Conservation (phyloP, 257 asterid species). For the Anisodus acutangulus region DNA sequence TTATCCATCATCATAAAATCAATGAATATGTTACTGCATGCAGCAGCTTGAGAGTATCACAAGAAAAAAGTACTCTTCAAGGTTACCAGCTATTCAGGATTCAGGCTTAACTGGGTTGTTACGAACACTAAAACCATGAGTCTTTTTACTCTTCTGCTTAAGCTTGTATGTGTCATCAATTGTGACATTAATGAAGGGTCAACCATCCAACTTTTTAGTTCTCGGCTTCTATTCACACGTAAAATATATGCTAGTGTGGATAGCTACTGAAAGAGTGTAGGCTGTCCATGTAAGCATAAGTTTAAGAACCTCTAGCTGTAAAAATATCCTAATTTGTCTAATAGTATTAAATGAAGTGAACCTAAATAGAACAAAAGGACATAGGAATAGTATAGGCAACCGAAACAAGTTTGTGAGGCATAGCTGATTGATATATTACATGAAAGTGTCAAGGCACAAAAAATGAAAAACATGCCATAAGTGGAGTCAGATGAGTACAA, state of each 20-base stretch:
- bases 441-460: not conserved
- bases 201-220: conserved; percentile 7
- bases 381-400: not conserved
- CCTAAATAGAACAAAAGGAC: not conserved
- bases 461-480: not conserved
- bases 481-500: conserved; percentile 14
- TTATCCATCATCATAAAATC: not conserved
- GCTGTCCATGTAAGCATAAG: not conserved
- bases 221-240: not conserved
- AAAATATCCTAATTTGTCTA: not conserved
- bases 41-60: not conserved
- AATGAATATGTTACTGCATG: not conserved
- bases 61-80: not conserved
- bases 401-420: not conserved
- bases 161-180: not conserved
- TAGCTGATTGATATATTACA: not conserved
- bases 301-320: not conserved
- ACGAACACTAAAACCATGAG: not conserved
- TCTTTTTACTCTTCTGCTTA: not conserved
- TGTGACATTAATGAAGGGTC: not conserved
- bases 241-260: not conserved
- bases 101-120: conserved; percentile 17
- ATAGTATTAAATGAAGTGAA: not conserved
- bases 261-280: not conserved
- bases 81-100: conserved; percentile 19